Percentiles rank a stretch among this genome's conserved stretches.
phyloP scores from a whole-genome alignment of 108 stramenopile genomes.

The Nannochloropsis salina region DNA sequence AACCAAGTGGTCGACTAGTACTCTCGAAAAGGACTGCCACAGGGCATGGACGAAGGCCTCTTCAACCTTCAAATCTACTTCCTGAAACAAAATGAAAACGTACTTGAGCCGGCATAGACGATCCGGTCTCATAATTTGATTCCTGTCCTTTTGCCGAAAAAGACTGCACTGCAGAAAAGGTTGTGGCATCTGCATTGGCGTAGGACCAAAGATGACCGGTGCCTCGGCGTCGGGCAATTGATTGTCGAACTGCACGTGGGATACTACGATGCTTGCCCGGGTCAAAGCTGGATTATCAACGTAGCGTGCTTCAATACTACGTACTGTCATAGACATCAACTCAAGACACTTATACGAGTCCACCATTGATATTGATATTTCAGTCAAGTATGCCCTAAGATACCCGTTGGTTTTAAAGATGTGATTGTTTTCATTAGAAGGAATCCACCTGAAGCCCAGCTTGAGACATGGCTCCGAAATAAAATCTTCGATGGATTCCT shows the following conservation, averaged over 20 bases:
- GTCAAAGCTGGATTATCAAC: constrained; percentile 21
- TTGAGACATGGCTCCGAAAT: background rate
- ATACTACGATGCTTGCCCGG: constrained; percentile 35
- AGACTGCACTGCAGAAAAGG: constrained; percentile 41
- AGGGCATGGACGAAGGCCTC: constrained; percentile 44
- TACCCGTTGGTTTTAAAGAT: background rate
- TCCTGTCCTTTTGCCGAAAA: constrained; percentile 48
- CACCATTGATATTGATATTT: background rate
- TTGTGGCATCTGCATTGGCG: constrained; percentile 36
- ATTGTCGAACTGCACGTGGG: constrained; percentile 47
- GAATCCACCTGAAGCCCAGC: background rate
- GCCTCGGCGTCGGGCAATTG: constrained; percentile 40
- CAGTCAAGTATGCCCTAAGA: background rate
- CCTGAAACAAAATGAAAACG: constrained; percentile 42
- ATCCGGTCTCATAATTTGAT: constrained; percentile 5
- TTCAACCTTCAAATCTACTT: constrained; percentile 45
- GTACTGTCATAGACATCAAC: background rate
- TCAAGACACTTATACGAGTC: background rate
- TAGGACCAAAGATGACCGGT: constrained; percentile 41
- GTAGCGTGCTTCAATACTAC: constrained; percentile 2
- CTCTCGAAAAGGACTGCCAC: constrained; percentile 12
- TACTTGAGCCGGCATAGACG: constrained; percentile 25
- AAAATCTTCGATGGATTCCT: background rate
- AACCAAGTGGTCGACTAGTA: background rate
- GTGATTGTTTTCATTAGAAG: background rate